Base-by-base conservation (phyloP, 108 stramenopile species). In the Schizochytrium sp. region DNA sequence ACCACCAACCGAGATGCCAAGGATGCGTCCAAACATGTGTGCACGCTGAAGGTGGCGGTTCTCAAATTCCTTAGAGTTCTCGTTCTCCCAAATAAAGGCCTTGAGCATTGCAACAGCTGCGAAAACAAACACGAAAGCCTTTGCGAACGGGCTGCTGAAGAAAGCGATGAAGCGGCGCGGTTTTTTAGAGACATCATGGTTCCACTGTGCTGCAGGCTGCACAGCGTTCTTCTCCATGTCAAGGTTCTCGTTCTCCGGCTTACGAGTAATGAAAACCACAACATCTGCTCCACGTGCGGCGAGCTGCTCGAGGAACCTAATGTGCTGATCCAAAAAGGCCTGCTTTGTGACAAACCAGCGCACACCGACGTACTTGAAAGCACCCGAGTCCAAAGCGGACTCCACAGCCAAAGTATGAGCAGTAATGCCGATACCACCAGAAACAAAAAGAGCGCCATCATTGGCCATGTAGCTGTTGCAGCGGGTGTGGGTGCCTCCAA, bases 341-440 rank as follows among this genome's bases (percentile, higher is more conserved):
- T 38, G 76, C 13, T 38, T 55, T n/a, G 76, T 49, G 47, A 55
- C 53, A 38, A 83, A 49, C 76, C 76, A 83, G 53, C 47, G 47
- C 10, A 83, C 50, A 17, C 28, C 53, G 10, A 55, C 53, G 13
- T 49, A 53, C 7, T 40, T 17, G 44, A 69, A 69, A 44, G 64
- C 64, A 13, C 76, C 76, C 2, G 76, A 49, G 5, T 49, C 53
- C 15, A 49, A 55, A 2, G 76, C 53, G 5, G 47, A n/a, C 76
- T 55, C 55, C 50, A 53, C 76, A 2, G 28, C 50, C 45, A 83
- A 53, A 10, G 55, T 47, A 53, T 83, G 76, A 42, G 76, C 76
- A 7, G 76, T 83, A 28, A 83, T 83, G 45, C 76, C 76, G 10
- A 83, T 55, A 10, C 76, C 76, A 42, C 76, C 76, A n/a, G 76